phyloP scores from a whole-genome alignment of 108 stramenopile species.

The Tribonema minus region DNA sequence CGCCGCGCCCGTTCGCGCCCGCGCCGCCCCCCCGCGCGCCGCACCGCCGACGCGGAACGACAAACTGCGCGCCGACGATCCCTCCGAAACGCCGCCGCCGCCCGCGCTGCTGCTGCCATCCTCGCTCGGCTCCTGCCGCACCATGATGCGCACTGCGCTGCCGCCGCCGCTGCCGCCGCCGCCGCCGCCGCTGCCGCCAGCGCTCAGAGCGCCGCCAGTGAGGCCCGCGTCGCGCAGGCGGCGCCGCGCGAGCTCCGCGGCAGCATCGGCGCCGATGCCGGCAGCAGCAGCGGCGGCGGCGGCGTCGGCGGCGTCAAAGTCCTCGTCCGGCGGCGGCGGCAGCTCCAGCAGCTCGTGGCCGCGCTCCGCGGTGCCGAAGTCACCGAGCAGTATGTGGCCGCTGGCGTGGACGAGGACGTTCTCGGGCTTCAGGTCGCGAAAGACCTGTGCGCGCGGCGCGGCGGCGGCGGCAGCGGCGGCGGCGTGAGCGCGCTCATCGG shows the following conservation, averaged over 20 bases:
- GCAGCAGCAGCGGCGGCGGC: neutral
- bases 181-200: neutral
- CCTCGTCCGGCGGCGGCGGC: neutral
- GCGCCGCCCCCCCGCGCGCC: neutral
- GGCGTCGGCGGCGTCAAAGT: neutral
- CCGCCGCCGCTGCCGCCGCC: neutral
- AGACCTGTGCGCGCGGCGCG: too few relatives aligned
- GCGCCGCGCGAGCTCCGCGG: too few relatives aligned
- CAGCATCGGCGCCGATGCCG: neutral
- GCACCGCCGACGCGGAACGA: constrained; percentile 17
- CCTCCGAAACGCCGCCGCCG: constrained; percentile 20
- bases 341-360: constrained; percentile 26
- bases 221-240: too few relatives aligned
- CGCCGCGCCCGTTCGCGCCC: neutral
- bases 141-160: neutral
- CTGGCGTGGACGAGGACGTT: constrained; percentile 49
- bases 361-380: constrained; percentile 50
- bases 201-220: neutral
- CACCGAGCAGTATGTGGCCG: constrained; percentile 51
- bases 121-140: neutral
- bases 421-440: constrained; percentile 52
- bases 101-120: neutral
- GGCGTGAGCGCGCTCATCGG: too few relatives aligned
- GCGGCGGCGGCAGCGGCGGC: too few relatives aligned
- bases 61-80: constrained; percentile 6